Evolutionary conservation across 257 asterid species (phyloP).

Genomic region (Misopates orontium): DNA sequence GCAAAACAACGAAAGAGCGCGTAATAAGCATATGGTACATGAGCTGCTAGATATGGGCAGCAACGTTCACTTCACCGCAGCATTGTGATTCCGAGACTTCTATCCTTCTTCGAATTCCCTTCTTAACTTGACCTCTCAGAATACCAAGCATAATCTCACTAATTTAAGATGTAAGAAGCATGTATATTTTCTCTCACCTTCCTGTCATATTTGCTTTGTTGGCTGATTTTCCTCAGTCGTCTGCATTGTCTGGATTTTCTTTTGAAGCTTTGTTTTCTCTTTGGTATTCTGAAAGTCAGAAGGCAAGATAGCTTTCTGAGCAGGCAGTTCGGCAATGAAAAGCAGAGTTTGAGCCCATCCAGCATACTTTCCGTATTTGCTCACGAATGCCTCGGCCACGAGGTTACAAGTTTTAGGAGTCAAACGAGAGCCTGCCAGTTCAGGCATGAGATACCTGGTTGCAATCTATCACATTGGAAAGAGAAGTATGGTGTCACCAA

Average conservation of each 20-base stretch:
- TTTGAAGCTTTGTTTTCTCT: slow-evolving; percentile 34
- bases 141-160: not conserved
- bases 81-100: not conserved
- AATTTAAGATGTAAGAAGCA: not conserved
- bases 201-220: slow-evolving; percentile 21
- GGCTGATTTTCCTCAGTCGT: slow-evolving; percentile 13
- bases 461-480: slow-evolving; percentile 61
- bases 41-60: not conserved
- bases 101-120: not conserved
- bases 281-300: slow-evolving; percentile 31
- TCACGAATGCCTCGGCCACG: slow-evolving; percentile 83
- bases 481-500: slow-evolving; percentile 19
- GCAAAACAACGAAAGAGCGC: not conserved
- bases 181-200: slow-evolving; percentile 23
- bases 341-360: slow-evolving; percentile 99
- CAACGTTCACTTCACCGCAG: not conserved
- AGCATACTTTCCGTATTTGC: slow-evolving; percentile 88
- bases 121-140: slow-evolving; percentile 1
- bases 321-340: slow-evolving; percentile 87
- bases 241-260: slow-evolving; percentile 19
- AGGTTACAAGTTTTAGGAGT: slow-evolving; percentile 58
- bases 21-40: not conserved
- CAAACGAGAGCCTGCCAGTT: slow-evolving; percentile 74
- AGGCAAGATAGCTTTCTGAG: slow-evolving; percentile 82
- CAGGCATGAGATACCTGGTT: slow-evolving; percentile 85